Percentiles rank a stretch among this genome's conserved stretches.
Evolutionary conservation across 2,329 filamentous ascomycete species (phyloP).

Genomic region (Stagonosporopsis tanaceti): DNA sequence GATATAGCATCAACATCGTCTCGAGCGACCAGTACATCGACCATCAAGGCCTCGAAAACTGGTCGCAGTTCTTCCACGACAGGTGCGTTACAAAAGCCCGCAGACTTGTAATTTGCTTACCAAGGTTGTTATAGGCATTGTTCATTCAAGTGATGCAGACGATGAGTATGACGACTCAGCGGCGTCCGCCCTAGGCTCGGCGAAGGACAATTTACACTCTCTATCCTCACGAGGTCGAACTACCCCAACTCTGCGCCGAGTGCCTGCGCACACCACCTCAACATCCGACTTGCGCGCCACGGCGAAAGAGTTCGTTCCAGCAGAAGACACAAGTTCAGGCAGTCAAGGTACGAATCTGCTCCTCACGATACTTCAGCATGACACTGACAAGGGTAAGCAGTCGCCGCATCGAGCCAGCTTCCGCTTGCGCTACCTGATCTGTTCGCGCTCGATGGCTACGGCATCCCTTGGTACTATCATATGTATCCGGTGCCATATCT

Average conservation of each 20-base stretch:
- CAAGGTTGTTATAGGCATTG: slow-evolving; percentile 9
- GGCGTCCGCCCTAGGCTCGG: background rate
- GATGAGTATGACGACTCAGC: slow-evolving; percentile 4
- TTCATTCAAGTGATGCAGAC: background rate
- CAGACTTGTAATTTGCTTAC: slow-evolving; percentile 15
- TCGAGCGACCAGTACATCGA: slow-evolving; percentile 27
- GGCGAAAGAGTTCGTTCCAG: slow-evolving; percentile 42
- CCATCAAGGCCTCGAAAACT: slow-evolving; percentile 22
- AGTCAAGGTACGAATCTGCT: background rate
- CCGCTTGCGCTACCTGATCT: slow-evolving; percentile 24
- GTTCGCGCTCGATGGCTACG: slow-evolving; percentile 33
- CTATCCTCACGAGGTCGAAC: slow-evolving; percentile 20
- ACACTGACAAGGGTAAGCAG: background rate
- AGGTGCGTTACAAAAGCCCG: background rate
- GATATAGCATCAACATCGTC: background rate
- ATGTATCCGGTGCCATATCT: slow-evolving; percentile 40
- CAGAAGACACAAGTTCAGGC: background rate
- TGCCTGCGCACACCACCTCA: slow-evolving; percentile 26
- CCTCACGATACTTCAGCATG: background rate
- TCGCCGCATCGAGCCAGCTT: background rate
- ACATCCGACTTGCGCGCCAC: slow-evolving; percentile 42
- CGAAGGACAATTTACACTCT: background rate
- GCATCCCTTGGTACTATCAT: slow-evolving; percentile 40
- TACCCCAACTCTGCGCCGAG: slow-evolving; percentile 3
- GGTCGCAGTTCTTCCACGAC: slow-evolving; percentile 11